Evolutionary conservation across 2,329 filamentous ascomycete species (phyloP).

Genomic region (Fusarium sarcochroum): DNA sequence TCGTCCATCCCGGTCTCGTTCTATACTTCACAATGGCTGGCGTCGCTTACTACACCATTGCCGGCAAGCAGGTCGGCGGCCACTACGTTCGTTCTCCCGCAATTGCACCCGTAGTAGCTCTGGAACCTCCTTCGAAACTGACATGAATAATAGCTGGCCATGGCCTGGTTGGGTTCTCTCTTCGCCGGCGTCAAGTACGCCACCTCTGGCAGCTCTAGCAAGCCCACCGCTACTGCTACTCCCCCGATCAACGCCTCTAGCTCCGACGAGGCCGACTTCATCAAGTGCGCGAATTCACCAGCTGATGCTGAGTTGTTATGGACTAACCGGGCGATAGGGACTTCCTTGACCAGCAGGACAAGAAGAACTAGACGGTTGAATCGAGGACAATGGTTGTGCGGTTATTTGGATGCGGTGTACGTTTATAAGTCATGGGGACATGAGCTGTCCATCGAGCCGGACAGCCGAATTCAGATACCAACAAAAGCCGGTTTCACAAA

Average conservation of each 20-base stretch:
- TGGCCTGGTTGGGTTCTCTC: slow-evolving; percentile 67
- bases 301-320: slow-evolving; percentile 7
- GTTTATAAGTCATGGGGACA: slow-evolving; percentile 50
- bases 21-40: slow-evolving; percentile 55
- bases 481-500: slow-evolving; percentile 43
- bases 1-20: slow-evolving; percentile 44
- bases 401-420: slow-evolving; percentile 54
- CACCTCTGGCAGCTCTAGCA: slow-evolving; percentile 62
- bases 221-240: slow-evolving; percentile 59
- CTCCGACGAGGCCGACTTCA: slow-evolving; percentile 75
- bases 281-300: slow-evolving; percentile 66
- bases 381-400: slow-evolving; percentile 35
- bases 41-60: slow-evolving; percentile 64
- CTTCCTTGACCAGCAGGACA: slow-evolving; percentile 59
- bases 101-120: slow-evolving; percentile 26
- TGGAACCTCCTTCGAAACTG: slow-evolving; percentile 26
- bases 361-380: slow-evolving; percentile 55
- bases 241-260: slow-evolving; percentile 74
- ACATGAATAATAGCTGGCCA: slow-evolving; percentile 64
- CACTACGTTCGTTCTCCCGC: slow-evolving; percentile 67
- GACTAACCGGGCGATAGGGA: slow-evolving; percentile 53
- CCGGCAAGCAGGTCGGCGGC: slow-evolving; percentile 72
- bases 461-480: slow-evolving; percentile 47
- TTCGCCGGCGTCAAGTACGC: slow-evolving; percentile 64
- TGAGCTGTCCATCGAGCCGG: slow-evolving; percentile 44